phyloP scores from a whole-genome alignment of 2,329 filamentous ascomycete species.

The Ophiostoma pallidulum region DNA sequence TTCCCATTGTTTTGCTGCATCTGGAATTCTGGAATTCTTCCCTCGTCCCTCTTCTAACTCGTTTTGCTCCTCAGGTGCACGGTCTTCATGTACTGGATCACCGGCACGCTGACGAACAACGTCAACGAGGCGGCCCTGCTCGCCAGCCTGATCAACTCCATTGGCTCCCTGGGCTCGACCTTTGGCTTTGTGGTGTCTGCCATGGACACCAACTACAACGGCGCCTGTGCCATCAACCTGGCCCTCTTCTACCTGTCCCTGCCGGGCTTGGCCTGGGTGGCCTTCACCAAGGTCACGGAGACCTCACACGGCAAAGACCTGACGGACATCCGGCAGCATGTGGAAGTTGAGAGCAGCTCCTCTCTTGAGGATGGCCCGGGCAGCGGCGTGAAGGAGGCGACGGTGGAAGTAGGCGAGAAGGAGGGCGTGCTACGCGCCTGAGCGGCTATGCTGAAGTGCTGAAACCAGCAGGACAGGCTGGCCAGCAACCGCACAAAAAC shows the following conservation, averaged over 20 bases:
- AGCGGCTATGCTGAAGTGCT: no score
- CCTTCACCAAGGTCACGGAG: conserved; percentile 2
- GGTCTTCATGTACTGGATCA: conserved; percentile 15
- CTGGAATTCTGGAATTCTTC: not conserved
- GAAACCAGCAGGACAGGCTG: no score
- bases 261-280: conserved; percentile 1
- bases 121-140: conserved; percentile 11
- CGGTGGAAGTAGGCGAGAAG: not conserved
- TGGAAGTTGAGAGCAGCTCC: not conserved
- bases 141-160: conserved; percentile 1
- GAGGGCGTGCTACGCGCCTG: no score
- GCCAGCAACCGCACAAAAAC: no score
- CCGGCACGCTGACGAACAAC: conserved; percentile 14
- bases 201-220: conserved; percentile 9
- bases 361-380: conserved; percentile 23
- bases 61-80: not conserved
- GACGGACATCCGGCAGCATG: not conserved
- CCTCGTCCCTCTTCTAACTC: not conserved
- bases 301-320: conserved; percentile 5
- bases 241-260: conserved; percentile 6
- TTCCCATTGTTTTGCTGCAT: not conserved
- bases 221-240: conserved; percentile 11
- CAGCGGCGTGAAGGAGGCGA: not conserved
- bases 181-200: conserved; percentile 11
- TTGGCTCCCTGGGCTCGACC: conserved; percentile 6